Percentiles rank a stretch among this genome's conserved stretches.
These are phyloP conservation scores for Pythium biforme DNA, from an alignment of 352 stramenopile species.

Conservation along the genomic window DNA sequence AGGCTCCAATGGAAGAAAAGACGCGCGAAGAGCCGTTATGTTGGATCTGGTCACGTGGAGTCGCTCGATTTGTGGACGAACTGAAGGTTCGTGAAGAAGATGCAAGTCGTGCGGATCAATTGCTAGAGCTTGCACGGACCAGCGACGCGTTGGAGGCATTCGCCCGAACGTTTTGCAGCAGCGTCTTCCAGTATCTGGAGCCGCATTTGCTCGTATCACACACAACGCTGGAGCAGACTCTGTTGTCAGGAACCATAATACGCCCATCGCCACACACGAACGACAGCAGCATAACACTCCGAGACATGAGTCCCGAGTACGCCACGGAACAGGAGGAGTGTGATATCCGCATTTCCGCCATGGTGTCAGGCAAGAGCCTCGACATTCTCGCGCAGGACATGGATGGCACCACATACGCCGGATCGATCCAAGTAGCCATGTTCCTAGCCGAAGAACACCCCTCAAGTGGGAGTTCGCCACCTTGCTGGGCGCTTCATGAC, in stretches of 20 bases:
- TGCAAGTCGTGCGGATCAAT: neutral
- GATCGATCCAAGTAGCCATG: neutral
- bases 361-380: neutral
- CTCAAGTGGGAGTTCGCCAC: neutral
- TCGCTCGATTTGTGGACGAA: neutral
- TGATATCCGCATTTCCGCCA: neutral
- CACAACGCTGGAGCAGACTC: neutral
- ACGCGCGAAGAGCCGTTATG: neutral
- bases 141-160: neutral
- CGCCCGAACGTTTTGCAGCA: neutral
- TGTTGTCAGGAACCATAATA: neutral
- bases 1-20: neutral
- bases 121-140: neutral
- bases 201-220: neutral
- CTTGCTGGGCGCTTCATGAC: neutral
- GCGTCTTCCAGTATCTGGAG: conserved; percentile 1
- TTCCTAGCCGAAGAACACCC: neutral
- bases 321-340: neutral
- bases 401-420: neutral
- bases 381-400: neutral
- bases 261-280: too few relatives aligned
- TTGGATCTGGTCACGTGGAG: neutral
- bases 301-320: neutral
- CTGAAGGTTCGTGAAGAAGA: neutral
- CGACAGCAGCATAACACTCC: too few relatives aligned